Base-by-base conservation (phyloP, 257 asterid genomes). In the Solanum paucissectum region DNA sequence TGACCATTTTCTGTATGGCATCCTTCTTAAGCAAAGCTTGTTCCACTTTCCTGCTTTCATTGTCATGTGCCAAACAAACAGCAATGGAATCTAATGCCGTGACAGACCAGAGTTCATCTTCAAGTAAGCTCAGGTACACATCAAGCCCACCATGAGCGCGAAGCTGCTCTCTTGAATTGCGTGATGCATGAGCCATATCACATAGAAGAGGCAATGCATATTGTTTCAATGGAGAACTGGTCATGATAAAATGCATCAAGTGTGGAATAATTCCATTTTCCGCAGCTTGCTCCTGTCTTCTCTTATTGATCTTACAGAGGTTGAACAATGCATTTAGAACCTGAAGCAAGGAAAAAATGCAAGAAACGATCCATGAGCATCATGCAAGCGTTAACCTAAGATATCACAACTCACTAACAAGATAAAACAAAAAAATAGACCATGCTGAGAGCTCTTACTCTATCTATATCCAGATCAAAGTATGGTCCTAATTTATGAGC, bases 121-220 rank as follows among this genome's bases (percentile, higher is more conserved):
- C 97, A 81, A 97, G 98, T 89, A 97, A 98, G 92, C 97, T 94
- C 89, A 97, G 93, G 94, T 94, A 97, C 66, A 95, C 99, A 90
- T 96, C 99, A 87, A 97, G 92, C 55, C 98, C 99, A 77, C 99
- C 99, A 88, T 97, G 99, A 84, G 99, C 99, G 77, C 99, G 95
- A 83, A 97, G 93, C 87, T 97, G 99, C 93, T 97, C 99, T 90
- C 99, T 93, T 25, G 99, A 95, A 88, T 96, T 95, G 86, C 98
- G 96, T 68, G 99, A 97, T 86, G 99, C 99, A 90, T 97, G 99
- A 73, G 99, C 99, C 99, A 96, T 96, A 90, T 97, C 99, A 91
- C 99, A 96, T 74, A 97, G 93, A 82, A 97, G 93, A 89, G 99
- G 99, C 87, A 97, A 92, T 40, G 99, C 99, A 90, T 90, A 94